Conservation (phyloP, 768 basidiomycete species). For the Brasilioporus rufonigricans region DNA sequence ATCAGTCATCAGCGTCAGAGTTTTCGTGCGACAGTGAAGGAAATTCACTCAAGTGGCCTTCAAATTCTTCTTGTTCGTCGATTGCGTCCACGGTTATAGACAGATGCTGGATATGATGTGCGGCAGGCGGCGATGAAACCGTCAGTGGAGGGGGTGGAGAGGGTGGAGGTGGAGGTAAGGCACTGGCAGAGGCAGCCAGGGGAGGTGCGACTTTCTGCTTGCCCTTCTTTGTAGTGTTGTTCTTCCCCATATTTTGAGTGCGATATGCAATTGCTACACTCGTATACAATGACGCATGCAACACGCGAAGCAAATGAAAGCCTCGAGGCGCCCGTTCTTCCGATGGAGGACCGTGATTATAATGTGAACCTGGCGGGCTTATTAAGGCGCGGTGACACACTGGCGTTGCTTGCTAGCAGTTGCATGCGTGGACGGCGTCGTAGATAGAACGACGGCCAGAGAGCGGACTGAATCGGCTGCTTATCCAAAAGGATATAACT, state of each 20-base stretch:
- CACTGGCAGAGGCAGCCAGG: slow-evolving; percentile 1
- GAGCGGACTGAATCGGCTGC: not conserved
- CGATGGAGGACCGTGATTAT: slow-evolving; percentile 9
- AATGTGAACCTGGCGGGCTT: slow-evolving; percentile 9
- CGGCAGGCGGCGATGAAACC: slow-evolving; percentile 23
- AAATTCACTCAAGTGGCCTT: slow-evolving; percentile 20
- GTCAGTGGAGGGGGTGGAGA: slow-evolving; percentile 8
- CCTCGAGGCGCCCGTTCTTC: slow-evolving; percentile 21
- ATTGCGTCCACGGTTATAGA: slow-evolving; percentile 21
- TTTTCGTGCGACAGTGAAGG: slow-evolving; percentile 1
- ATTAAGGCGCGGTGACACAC: slow-evolving; percentile 4
- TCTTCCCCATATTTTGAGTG: slow-evolving; percentile 29
- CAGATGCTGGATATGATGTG: slow-evolving; percentile 24
- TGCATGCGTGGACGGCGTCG: not conserved
- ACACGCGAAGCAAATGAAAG: slow-evolving; percentile 31
- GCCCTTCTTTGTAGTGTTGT: slow-evolving; percentile 30
- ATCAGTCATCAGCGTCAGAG: slow-evolving; percentile 8
- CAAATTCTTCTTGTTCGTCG: slow-evolving; percentile 26
- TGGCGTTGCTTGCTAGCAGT: not conserved
- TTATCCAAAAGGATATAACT: not conserved
- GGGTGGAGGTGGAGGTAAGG: slow-evolving; percentile 11
- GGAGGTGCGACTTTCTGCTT: slow-evolving; percentile 28
- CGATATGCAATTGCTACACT: slow-evolving; percentile 17
- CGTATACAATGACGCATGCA: slow-evolving; percentile 27
- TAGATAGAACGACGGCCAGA: slow-evolving; percentile 5